A percentile compares a stretch with the other conserved stretches of the same genome.
phyloP scores from a whole-genome alignment of 306 rosid species.

The Parietaria judaica region DNA sequence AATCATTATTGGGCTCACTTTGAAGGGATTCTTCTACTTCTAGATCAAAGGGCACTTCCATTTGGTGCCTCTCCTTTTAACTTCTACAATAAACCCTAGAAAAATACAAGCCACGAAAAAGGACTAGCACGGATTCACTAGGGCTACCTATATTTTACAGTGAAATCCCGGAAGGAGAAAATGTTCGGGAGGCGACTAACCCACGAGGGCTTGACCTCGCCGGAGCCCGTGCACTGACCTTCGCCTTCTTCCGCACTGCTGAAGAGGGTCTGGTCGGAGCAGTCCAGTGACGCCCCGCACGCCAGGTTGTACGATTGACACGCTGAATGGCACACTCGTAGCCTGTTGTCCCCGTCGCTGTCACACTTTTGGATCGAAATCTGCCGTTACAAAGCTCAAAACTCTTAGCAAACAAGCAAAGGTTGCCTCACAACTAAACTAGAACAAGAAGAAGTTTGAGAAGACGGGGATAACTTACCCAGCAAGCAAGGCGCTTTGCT shows the following conservation, averaged over 20 bases:
- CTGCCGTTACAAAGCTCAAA: conserved; percentile 26
- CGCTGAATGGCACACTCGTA: conserved; percentile 86
- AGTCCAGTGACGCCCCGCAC: conserved; percentile 92
- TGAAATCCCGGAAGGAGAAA: conserved; percentile 38
- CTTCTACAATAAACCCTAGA: conserved; percentile 34
- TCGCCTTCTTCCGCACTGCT: conserved; percentile 68
- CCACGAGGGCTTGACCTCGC: conserved; percentile 67
- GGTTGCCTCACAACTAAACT: too few species aligned
- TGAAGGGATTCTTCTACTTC: conserved; percentile 56
- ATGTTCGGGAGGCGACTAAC: conserved; percentile 38
- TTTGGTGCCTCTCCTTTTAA: conserved; percentile 23
- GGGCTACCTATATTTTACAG: conserved; percentile 65
- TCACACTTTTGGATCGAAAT: conserved; percentile 93
- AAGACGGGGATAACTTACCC: conserved; percentile 44
- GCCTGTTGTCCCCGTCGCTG: conserved; percentile 85
- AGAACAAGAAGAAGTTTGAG: too few species aligned
- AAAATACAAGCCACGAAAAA: conserved; percentile 38
- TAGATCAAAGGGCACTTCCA: conserved; percentile 24
- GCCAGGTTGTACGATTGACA: conserved; percentile 87
- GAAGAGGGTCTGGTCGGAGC: conserved; percentile 90
- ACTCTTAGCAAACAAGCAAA: neutral
- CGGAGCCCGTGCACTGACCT: conserved; percentile 86
- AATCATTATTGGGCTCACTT: conserved; percentile 46
- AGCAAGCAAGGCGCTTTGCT: conserved; percentile 91
- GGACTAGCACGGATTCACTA: conserved; percentile 12